Conservation (phyloP, 805 yeast species). For the Candida pseudoglaebosa region DNA sequence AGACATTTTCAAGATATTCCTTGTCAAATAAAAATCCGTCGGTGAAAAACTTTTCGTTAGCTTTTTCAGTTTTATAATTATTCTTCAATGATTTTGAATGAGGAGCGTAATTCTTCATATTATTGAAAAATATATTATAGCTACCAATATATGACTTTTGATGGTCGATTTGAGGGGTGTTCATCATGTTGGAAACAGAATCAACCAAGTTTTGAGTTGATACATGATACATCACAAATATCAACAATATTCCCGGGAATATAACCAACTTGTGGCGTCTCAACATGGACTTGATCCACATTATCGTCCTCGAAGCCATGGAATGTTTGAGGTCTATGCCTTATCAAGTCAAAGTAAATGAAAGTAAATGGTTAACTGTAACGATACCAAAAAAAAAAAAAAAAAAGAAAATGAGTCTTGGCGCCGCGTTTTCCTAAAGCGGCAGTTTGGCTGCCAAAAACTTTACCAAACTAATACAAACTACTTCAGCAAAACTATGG, state of each 20-base stretch:
- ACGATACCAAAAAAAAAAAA: no score
- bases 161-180: neutral
- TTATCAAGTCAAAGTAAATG: no score
- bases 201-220: neutral
- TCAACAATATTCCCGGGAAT: neutral
- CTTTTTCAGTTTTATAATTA: constrained; percentile 40
- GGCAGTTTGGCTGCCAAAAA: no score
- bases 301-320: neutral
- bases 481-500: no score
- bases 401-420: no score
- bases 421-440: no score
- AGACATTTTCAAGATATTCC: constrained; percentile 41
- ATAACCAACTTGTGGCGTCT: neutral
- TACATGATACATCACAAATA: neutral
- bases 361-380: no score
- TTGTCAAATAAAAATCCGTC: constrained; percentile 44
- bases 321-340: neutral
- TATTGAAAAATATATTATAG: constrained; percentile 24
- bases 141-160: neutral
- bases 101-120: constrained; percentile 32
- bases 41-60: constrained; percentile 39
- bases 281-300: neutral
- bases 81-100: constrained; percentile 36
- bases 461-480: no score
- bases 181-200: neutral